phyloP scores from a whole-genome alignment of 257 asterid genomes.

The Jaltomata sinuosa region DNA sequence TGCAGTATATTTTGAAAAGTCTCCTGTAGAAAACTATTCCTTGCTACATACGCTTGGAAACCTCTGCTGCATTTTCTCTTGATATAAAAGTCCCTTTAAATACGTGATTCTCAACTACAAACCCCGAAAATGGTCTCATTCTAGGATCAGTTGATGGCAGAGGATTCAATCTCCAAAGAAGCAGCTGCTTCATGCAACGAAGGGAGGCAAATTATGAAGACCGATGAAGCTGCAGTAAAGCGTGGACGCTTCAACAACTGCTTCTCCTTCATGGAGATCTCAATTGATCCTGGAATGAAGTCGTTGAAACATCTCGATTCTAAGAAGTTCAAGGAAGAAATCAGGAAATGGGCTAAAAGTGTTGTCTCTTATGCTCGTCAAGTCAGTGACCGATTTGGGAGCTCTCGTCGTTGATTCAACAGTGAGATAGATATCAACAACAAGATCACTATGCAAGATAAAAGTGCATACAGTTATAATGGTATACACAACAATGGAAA shows the following conservation, averaged over 20 bases:
- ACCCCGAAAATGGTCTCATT: not conserved
- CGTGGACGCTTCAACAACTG: constrained; percentile 24
- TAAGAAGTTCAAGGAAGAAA: constrained; percentile 51
- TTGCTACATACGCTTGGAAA: constrained; percentile 18
- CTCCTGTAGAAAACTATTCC: constrained; percentile 4
- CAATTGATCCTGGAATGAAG: constrained; percentile 52
- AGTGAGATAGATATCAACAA: not conserved
- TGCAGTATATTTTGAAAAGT: constrained; percentile 12
- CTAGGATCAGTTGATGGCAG: constrained; percentile 19
- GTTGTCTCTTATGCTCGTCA: constrained; percentile 69
- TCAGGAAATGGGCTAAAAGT: constrained; percentile 80
- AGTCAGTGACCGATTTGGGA: constrained; percentile 44
- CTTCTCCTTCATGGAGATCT: constrained; percentile 47
- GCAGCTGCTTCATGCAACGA: constrained; percentile 1
- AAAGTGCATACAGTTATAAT: not conserved
- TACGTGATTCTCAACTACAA: not conserved
- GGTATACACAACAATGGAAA: not conserved
- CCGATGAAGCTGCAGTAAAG: constrained; percentile 5
- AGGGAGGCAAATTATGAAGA: not conserved
- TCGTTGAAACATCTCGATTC: constrained; percentile 76
- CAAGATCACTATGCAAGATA: not conserved
- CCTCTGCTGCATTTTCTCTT: not conserved
- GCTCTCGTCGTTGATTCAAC: constrained; percentile 20
- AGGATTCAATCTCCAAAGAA: constrained; percentile 10
- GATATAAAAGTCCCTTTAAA: not conserved